Percentiles rank a stretch among this genome's conserved stretches.
phyloP scores from a whole-genome alignment of 2,329 filamentous ascomycete species.

The Achaetomium macrosporum region DNA sequence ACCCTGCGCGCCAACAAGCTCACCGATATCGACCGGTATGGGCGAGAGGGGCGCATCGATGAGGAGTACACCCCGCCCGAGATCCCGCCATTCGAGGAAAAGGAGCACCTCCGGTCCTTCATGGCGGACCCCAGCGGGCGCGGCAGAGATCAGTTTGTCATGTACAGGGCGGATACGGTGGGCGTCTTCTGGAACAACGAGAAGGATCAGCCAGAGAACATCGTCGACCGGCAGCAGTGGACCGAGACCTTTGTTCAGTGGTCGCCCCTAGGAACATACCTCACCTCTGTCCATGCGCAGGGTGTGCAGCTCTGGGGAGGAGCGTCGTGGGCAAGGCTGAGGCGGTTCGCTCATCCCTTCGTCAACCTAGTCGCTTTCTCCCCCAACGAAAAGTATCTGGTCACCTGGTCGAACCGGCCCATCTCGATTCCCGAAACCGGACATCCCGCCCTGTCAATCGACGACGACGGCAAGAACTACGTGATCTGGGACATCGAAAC shows the following conservation, averaged over 20 bases:
- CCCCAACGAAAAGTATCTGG: slow-evolving; percentile 83
- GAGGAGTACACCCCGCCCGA: slow-evolving; percentile 81
- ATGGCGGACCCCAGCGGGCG: slow-evolving; percentile 72
- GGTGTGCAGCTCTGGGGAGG: slow-evolving; percentile 98
- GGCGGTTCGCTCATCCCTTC: slow-evolving; percentile 89
- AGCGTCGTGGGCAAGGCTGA: slow-evolving; percentile 79
- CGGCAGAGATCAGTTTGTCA: slow-evolving; percentile 89
- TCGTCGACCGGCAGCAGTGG: slow-evolving; percentile 93
- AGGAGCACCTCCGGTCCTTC: slow-evolving; percentile 93
- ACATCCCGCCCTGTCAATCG: slow-evolving; percentile 74
- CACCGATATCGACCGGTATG: slow-evolving; percentile 94
- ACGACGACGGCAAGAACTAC: slow-evolving; percentile 99
- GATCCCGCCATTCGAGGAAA: slow-evolving; percentile 79
- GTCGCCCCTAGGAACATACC: slow-evolving; percentile 90
- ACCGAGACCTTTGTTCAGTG: slow-evolving; percentile 97
- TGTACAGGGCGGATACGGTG: slow-evolving; percentile 87
- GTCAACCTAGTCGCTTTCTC: slow-evolving; percentile 97
- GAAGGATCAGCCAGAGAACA: slow-evolving; percentile 77
- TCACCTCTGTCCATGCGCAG: slow-evolving; percentile 91
- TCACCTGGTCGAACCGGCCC: slow-evolving; percentile 93
- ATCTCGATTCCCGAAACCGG: slow-evolving; percentile 87
- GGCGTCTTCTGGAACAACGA: slow-evolving; percentile 99
- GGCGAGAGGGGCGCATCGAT: slow-evolving; percentile 85
- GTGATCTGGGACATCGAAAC: slow-evolving; percentile 97
- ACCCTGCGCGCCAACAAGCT: slow-evolving; percentile 95